phyloP scores from a whole-genome alignment of 768 basidiomycete genomes.

The Lepiota venenata region DNA sequence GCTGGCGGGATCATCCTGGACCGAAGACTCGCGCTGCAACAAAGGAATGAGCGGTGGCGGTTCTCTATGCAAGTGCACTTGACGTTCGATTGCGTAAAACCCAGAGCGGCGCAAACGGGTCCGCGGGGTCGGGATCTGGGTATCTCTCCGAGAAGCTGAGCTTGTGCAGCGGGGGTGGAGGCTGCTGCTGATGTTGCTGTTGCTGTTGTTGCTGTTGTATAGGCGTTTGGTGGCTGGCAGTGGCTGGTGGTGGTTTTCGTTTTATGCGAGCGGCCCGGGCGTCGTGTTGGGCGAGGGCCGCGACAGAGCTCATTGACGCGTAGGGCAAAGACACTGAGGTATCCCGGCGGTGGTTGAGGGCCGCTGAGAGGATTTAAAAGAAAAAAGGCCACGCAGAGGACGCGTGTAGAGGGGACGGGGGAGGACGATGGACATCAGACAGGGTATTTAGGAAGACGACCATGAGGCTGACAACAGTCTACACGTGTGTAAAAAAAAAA shows the following conservation, averaged over 20 bases:
- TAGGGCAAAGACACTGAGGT: neutral
- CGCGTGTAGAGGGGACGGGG: slow-evolving; percentile 1
- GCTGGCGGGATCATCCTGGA: neutral
- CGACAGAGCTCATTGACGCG: neutral
- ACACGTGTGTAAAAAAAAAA: slow-evolving; percentile 4
- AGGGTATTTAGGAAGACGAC: slow-evolving; percentile 2
- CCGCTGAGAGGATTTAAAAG: neutral
- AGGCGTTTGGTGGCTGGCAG: neutral
- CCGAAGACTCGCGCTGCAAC: neutral
- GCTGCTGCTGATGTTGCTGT: neutral
- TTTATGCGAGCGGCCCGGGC: slow-evolving; percentile 26
- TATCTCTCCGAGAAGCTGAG: slow-evolving; percentile 52
- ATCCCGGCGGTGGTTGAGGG: neutral
- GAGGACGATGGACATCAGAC: neutral
- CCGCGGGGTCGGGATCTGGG: slow-evolving; percentile 62
- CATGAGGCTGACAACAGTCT: slow-evolving; percentile 11
- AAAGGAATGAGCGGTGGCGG: slow-evolving; percentile 10
- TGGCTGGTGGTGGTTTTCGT: slow-evolving; percentile 57
- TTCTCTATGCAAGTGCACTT: slow-evolving; percentile 30
- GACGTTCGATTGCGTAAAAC: slow-evolving; percentile 59
- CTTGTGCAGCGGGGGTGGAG: neutral
- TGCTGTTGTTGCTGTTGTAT: neutral
- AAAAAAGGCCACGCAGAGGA: neutral
- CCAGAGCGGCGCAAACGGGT: slow-evolving; percentile 70
- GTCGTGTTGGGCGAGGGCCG: neutral